Percentiles rank a stretch among this genome's conserved stretches.
These are phyloP conservation scores for Talaromyces thailandensis DNA, from an alignment of 495 filamentous ascomycete species.

Conservation along the genomic window DNA sequence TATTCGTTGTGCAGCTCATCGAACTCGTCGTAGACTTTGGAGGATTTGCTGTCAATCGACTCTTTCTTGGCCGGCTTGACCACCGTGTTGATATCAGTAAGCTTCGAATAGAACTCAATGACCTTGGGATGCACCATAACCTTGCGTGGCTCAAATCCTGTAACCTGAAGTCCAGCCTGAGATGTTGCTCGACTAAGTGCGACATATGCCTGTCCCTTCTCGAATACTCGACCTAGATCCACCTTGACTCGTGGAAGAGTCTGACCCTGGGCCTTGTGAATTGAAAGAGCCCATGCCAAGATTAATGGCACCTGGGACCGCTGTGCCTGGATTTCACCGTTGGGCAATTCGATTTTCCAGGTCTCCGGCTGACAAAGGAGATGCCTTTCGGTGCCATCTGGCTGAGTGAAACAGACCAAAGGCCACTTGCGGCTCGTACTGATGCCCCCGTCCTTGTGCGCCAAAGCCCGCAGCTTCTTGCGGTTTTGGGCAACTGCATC, in stretches of 20 bases:
- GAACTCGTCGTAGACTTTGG: conserved; percentile 15
- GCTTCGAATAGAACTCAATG: conserved; percentile 68
- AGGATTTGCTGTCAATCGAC: not conserved
- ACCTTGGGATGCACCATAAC: conserved; percentile 93
- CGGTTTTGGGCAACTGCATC: conserved; percentile 34
- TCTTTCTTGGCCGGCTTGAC: conserved; percentile 12
- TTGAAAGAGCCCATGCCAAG: conserved; percentile 91
- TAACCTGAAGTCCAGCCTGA: conserved; percentile 80
- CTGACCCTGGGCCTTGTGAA: conserved; percentile 97
- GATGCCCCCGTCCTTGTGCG: conserved; percentile 27
- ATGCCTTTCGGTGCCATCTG: conserved; percentile 68
- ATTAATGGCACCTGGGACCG: conserved; percentile 62
- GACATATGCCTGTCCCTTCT: conserved; percentile 71
- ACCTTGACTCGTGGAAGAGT: conserved; percentile 93
- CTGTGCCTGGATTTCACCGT: conserved; percentile 84
- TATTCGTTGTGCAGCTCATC: conserved; percentile 24
- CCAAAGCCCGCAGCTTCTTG: conserved; percentile 39
- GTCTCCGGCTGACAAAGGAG: conserved; percentile 76
- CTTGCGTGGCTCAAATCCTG: conserved; percentile 79
- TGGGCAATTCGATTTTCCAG: conserved; percentile 96
- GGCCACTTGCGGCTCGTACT: conserved; percentile 53
- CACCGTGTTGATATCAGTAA: conserved; percentile 46
- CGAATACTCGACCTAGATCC: conserved; percentile 83
- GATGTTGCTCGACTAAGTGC: conserved; percentile 67
- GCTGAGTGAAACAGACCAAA: conserved; percentile 68